These are phyloP conservation scores for Chlamydomonas incerta DNA, from an alignment of 139 green algal species.

Conservation along the genomic window DNA sequence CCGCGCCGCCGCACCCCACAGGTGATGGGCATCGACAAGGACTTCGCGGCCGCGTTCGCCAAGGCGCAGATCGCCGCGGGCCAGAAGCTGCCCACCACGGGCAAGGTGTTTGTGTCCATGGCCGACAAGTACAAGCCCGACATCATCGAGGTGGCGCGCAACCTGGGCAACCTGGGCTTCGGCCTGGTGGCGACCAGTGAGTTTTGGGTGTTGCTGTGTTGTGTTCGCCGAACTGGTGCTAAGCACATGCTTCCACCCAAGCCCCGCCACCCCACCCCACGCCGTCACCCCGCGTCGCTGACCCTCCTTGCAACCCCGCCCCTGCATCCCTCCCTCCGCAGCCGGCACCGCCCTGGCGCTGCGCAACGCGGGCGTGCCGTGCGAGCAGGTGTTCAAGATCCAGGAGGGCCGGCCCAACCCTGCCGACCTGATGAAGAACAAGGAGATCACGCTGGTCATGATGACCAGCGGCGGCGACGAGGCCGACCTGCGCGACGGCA, in stretches of 20 bases:
- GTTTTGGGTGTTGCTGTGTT: not conserved
- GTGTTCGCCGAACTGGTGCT: no score
- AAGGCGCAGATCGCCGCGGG: conserved; percentile 97
- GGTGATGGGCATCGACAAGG: conserved; percentile 54
- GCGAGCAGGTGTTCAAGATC: conserved; percentile 94
- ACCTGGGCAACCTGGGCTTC: conserved; percentile 91
- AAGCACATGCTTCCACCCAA: no score
- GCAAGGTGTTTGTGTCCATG: conserved; percentile 94
- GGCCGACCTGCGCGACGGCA: conserved; percentile 91
- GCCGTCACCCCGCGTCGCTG: no score
- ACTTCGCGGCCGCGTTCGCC: conserved; percentile 93
- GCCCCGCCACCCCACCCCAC: no score
- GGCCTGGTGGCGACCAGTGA: conserved; percentile 85
- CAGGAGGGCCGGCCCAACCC: conserved; percentile 96
- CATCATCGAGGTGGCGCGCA: conserved; percentile 82
- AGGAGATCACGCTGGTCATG: conserved; percentile 92
- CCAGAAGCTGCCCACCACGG: conserved; percentile 78
- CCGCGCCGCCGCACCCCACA: no score
- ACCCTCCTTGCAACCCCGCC: not conserved
- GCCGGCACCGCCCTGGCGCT: conserved; percentile 83
- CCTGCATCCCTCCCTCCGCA: not conserved
- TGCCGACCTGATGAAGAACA: conserved; percentile 77
- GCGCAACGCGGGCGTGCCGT: conserved; percentile 66
- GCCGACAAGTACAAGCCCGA: conserved; percentile 90
- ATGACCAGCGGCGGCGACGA: conserved; percentile 94